These are phyloP conservation scores for Kurtzmaniella cleridarum DNA, from an alignment of 805 yeast genomes.

Conservation along the genomic window DNA sequence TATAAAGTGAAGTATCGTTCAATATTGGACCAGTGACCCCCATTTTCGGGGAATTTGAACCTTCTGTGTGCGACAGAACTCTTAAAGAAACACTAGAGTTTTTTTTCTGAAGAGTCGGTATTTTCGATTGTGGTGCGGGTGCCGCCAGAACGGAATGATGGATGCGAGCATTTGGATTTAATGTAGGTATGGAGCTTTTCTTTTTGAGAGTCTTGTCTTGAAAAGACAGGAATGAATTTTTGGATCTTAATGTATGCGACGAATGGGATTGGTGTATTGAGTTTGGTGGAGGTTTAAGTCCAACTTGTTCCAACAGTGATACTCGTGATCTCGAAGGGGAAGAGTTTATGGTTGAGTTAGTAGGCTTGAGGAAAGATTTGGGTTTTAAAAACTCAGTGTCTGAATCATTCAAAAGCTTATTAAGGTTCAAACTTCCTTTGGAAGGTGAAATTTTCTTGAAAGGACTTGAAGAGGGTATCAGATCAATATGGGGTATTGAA, in stretches of 20 bases:
- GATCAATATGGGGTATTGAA: neutral
- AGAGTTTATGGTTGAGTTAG: neutral
- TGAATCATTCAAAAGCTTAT: slow-evolving; percentile 21
- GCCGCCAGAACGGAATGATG: slow-evolving; percentile 13
- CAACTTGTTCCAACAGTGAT: slow-evolving; percentile 32
- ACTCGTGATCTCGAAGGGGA: slow-evolving; percentile 11
- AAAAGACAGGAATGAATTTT: slow-evolving; percentile 7
- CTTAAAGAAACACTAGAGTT: slow-evolving; percentile 4
- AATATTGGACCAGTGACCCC: too few species aligned
- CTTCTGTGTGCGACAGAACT: too few species aligned
- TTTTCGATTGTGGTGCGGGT: slow-evolving; percentile 9
- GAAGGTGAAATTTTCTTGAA: slow-evolving; percentile 34
- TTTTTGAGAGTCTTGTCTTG: slow-evolving; percentile 13
- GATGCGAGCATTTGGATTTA: slow-evolving; percentile 14
- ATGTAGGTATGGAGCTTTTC: slow-evolving; percentile 11
- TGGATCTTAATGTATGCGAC: slow-evolving; percentile 5
- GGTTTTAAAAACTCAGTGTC: slow-evolving; percentile 10
- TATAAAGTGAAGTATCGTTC: too few species aligned
- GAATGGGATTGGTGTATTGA: neutral
- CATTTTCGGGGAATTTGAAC: too few species aligned
- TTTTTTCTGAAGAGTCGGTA: slow-evolving; percentile 9
- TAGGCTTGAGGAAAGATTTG: slow-evolving; percentile 1
- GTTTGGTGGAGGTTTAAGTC: slow-evolving; percentile 17
- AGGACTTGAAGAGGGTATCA: slow-evolving; percentile 11
- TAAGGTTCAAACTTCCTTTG: slow-evolving; percentile 33